Evolutionary conservation across 345 rosid genomes (phyloP).

Genomic region (Salix udensis): DNA sequence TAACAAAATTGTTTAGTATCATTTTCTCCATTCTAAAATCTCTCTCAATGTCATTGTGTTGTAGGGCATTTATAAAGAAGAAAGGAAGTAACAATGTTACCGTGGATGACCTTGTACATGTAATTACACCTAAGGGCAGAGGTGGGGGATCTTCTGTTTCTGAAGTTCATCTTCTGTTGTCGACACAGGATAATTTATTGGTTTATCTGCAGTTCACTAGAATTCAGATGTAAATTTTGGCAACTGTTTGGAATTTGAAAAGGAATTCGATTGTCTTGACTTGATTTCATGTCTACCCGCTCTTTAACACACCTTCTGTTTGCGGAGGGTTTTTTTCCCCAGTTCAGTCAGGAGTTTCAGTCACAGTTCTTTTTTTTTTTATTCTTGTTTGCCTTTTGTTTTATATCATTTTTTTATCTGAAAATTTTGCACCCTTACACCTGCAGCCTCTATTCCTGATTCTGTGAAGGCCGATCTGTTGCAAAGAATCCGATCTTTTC

Average conservation of each 20-base stretch:
- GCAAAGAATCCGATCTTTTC: conserved; percentile 56
- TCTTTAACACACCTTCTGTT: not conserved
- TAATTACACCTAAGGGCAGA: conserved; percentile 82
- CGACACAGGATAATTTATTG: not conserved
- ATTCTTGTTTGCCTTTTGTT: not conserved
- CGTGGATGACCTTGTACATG: conserved; percentile 73
- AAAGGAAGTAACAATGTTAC: conserved; percentile 73
- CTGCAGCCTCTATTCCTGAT: conserved; percentile 68
- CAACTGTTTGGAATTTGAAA: not conserved
- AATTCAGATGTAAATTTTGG: not conserved
- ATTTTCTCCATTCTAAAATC: not conserved
- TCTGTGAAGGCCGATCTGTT: conserved; percentile 64
- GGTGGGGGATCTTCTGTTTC: conserved; percentile 30
- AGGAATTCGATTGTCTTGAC: not conserved
- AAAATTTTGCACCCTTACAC: conserved; percentile 6
- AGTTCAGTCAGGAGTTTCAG: not conserved
- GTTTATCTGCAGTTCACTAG: not conserved
- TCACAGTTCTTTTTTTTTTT: not conserved
- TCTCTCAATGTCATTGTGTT: not conserved
- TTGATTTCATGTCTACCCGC: not conserved
- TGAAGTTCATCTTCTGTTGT: not conserved
- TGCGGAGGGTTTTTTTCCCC: not conserved
- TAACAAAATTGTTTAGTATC: not conserved
- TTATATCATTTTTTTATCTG: not conserved
- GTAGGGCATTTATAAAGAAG: conserved; percentile 66